These are phyloP conservation scores for Corrigiola litoralis DNA, from an alignment of 179 eudicot species.

Conservation along the genomic window DNA sequence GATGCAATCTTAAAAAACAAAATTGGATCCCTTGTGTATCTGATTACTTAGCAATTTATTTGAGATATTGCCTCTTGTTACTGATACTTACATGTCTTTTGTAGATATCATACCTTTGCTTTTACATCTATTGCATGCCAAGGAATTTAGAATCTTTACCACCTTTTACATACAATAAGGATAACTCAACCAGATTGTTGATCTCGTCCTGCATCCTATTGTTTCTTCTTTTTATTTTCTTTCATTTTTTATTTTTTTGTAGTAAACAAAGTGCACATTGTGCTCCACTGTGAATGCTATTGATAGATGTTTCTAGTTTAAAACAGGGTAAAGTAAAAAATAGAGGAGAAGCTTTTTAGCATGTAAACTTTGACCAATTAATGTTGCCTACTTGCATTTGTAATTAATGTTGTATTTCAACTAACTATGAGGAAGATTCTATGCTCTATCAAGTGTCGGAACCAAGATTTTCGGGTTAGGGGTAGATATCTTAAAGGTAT, in stretches of 20 bases:
- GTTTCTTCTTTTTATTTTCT: background rate
- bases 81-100: constrained; percentile 10
- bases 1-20: background rate
- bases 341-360: background rate
- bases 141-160: constrained; percentile 14
- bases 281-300: no score
- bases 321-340: constrained; percentile 1
- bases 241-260: background rate
- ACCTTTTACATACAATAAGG: background rate
- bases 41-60: constrained; percentile 5
- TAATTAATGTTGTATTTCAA: no score
- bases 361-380: constrained; percentile 11
- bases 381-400: no score
- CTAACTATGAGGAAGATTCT: no score
- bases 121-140: background rate
- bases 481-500: no score
- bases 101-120: constrained; percentile 16
- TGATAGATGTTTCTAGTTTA: no score
- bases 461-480: no score
- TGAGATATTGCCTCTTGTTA: background rate
- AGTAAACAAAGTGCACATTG: background rate
- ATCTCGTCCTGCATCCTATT: constrained; percentile 6
- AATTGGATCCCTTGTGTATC: constrained; percentile 20
- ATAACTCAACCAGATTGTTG: constrained; percentile 1
- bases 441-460: no score